phyloP scores from a whole-genome alignment of 2,329 filamentous ascomycete species.

The Aschersonia sp. region DNA sequence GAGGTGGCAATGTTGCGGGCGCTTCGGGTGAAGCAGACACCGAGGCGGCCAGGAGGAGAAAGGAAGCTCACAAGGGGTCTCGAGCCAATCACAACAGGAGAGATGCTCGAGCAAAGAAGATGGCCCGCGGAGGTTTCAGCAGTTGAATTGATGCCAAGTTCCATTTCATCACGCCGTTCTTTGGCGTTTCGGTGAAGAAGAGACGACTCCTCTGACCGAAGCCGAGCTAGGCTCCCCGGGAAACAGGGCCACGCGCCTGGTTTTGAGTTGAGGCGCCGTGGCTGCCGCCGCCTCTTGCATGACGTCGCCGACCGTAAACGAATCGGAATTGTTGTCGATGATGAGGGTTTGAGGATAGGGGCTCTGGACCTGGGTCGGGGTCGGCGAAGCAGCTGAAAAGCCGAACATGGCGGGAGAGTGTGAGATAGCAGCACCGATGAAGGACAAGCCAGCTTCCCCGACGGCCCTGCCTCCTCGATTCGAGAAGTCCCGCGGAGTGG shows the following conservation, averaged over 20 bases:
- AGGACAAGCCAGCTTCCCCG: constrained; percentile 19
- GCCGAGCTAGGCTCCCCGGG: no score
- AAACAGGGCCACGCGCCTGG: not conserved
- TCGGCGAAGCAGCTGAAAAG: constrained; percentile 16
- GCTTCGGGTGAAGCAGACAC: constrained; percentile 56
- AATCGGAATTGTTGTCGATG: constrained; percentile 13
- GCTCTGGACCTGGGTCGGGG: constrained; percentile 16
- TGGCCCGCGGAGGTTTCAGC: constrained; percentile 35
- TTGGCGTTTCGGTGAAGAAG: not conserved
- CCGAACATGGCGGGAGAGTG: constrained; percentile 8
- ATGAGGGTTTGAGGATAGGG: constrained; percentile 22
- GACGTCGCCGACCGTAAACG: constrained; percentile 5
- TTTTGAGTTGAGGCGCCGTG: constrained; percentile 1
- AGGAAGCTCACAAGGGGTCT: constrained; percentile 71
- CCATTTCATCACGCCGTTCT: not conserved
- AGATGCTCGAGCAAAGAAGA: constrained; percentile 52
- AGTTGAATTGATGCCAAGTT: constrained; percentile 10
- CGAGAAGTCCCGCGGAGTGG: constrained; percentile 23
- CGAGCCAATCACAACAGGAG: constrained; percentile 77
- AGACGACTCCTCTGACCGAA: no score
- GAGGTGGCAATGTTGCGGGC: constrained; percentile 47
- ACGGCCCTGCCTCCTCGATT: constrained; percentile 15
- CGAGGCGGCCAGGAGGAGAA: constrained; percentile 54
- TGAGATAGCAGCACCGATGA: constrained; percentile 6
- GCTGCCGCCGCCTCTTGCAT: not conserved